Evolutionary conservation across 2,329 filamentous ascomycete genomes (phyloP), one percentile per base, ranked within the genome.

Genomic region (Colletotrichum lindemuthianum): DNA sequence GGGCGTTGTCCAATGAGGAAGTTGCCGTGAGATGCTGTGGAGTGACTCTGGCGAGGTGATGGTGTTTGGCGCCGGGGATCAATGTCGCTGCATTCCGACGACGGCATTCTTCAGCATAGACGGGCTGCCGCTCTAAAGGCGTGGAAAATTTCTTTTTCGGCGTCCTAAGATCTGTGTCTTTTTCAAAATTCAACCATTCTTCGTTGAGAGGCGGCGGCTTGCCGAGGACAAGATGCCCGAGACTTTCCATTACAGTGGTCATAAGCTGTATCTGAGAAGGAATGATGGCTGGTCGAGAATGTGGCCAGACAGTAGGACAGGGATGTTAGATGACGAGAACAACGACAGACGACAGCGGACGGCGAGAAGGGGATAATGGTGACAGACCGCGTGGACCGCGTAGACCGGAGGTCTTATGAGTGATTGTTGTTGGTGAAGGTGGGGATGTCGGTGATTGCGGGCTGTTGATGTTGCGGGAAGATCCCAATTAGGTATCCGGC

Each of bases 51-150:
- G 73, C 71, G 3, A 84, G 74, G 33, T 76, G 67, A 40, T 77
- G 63, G 59, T 82, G 77, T 16, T 75, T 72, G 0, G 73, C 72
- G 4, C 73, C 77, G 1, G 75, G 72, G 0, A 72, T 70, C 15
- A 78, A 77, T 70, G 82, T 76, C 10, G 67, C 65, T 2, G 72
- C 69, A 44, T 78, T 77, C 16, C 76, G 72, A 6, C 72, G 72
- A 47, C 77, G 77, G 65, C 82, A 81, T 41, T 78, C 74, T 39
- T 73, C 68, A 2, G 77, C 79, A 69, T 83, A 84, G 47, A 73
- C 50, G 8, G 73, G 71, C 65, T 82, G 81, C 48, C 76, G 75
- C 34, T 74, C 72, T 24, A 76, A 50, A 6, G 71, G 68, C 9
- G 69, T 70, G 15, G 74, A 67, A 37, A 72, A 63, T 15, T 50